phyloP scores from a whole-genome alignment of 495 filamentous ascomycete species.

The Tuber calosporum region DNA sequence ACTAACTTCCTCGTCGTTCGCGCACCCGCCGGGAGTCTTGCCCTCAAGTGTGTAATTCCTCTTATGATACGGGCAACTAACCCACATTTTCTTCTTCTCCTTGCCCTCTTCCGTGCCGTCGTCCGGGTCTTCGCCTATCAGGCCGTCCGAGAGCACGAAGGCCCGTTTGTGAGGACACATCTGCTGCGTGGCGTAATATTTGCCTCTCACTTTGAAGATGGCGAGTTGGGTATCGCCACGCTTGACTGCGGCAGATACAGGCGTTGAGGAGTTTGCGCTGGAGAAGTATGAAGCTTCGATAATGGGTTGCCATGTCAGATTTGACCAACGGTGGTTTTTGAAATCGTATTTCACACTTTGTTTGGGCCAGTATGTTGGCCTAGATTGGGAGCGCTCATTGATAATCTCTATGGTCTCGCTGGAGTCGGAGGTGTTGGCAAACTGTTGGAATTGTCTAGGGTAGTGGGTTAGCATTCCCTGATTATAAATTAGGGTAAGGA shows the following conservation, averaged over 20 bases:
- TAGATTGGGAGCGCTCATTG: slow-evolving; percentile 63
- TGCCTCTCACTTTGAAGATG: slow-evolving; percentile 76
- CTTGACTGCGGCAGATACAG: slow-evolving; percentile 67
- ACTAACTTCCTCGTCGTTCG: slow-evolving; percentile 66
- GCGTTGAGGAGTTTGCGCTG: slow-evolving; percentile 59
- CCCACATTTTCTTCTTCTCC: slow-evolving; percentile 49
- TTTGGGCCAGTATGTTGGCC: slow-evolving; percentile 79
- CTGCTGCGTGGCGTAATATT: slow-evolving; percentile 86
- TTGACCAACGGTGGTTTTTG: slow-evolving; percentile 63
- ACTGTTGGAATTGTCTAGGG: slow-evolving; percentile 66
- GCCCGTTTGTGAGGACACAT: slow-evolving; percentile 97
- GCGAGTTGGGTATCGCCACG: slow-evolving; percentile 87
- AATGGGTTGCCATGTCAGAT: slow-evolving; percentile 76
- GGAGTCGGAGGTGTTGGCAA: slow-evolving; percentile 72
- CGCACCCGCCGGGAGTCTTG: slow-evolving; percentile 61
- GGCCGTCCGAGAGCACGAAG: slow-evolving; percentile 78
- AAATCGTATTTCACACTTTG: slow-evolving; percentile 65
- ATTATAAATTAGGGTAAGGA: background rate
- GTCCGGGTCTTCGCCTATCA: slow-evolving; percentile 65
- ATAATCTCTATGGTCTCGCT: slow-evolving; percentile 65
- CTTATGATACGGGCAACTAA: slow-evolving; percentile 90
- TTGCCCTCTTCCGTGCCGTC: slow-evolving; percentile 19
- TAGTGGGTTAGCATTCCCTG: background rate
- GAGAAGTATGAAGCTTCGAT: slow-evolving; percentile 66
- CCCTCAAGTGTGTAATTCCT: slow-evolving; percentile 77